Percentiles rank a stretch among this genome's conserved stretches.
phyloP scores from a whole-genome alignment of 192 early-diverging fungal species.

The Coemansia sp. region DNA sequence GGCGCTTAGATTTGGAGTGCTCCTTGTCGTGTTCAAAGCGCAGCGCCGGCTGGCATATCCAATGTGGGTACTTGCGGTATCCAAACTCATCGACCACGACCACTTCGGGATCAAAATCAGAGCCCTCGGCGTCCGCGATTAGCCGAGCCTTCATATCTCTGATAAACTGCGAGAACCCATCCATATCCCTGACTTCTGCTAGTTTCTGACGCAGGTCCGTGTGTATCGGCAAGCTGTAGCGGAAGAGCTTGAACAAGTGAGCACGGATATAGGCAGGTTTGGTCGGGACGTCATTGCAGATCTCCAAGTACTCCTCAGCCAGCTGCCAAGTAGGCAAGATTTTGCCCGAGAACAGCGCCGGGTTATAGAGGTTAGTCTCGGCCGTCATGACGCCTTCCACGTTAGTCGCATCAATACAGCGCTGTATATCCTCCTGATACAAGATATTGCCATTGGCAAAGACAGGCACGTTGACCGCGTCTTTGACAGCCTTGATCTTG shows the following conservation, averaged over 20 bases:
- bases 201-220: slow-evolving; percentile 79
- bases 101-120: slow-evolving; percentile 32
- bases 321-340: slow-evolving; percentile 74
- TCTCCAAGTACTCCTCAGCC: slow-evolving; percentile 88
- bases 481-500: slow-evolving; percentile 82
- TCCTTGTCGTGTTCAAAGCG: slow-evolving; percentile 57
- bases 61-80: slow-evolving; percentile 60
- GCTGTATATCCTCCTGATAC: slow-evolving; percentile 85
- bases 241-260: slow-evolving; percentile 94
- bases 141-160: slow-evolving; percentile 56
- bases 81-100: slow-evolving; percentile 42
- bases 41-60: slow-evolving; percentile 64
- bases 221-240: slow-evolving; percentile 70
- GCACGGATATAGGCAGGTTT: slow-evolving; percentile 71
- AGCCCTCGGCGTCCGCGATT: slow-evolving; percentile 21
- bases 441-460: slow-evolving; percentile 99
- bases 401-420: slow-evolving; percentile 81
- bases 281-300: slow-evolving; percentile 70
- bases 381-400: slow-evolving; percentile 96
- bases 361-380: slow-evolving; percentile 85
- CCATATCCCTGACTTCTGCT: slow-evolving; percentile 60
- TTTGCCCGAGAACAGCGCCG: slow-evolving; percentile 75
- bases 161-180: slow-evolving; percentile 58
- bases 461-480: slow-evolving; percentile 85
- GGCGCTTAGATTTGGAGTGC: slow-evolving; percentile 40